Evolutionary conservation across 140 eudicot species (phyloP).

Genomic region (Ambrosia hybrid): DNA sequence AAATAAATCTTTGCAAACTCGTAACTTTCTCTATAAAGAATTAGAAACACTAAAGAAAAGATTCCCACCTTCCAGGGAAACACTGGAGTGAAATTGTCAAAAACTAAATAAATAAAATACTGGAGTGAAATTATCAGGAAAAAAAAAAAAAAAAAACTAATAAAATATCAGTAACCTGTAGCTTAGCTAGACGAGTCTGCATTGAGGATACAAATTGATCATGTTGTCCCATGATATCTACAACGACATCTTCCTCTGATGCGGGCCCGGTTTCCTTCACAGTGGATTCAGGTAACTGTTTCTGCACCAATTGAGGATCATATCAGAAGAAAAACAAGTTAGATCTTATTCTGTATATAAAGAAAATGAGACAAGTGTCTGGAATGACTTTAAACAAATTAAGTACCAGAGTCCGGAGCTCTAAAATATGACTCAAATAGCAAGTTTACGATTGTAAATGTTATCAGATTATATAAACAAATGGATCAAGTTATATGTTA

Average conservation of each 20-base stretch:
- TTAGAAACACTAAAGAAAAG: too few species aligned
- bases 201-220: slow-evolving; percentile 70
- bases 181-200: slow-evolving; percentile 82
- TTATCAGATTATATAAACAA: too few species aligned
- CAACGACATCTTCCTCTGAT: slow-evolving; percentile 58
- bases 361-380: slow-evolving; percentile 10
- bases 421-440: background rate
- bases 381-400: background rate
- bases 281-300: slow-evolving; percentile 37
- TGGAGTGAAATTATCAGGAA: too few species aligned
- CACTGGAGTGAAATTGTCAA: too few species aligned
- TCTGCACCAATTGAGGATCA: slow-evolving; percentile 30
- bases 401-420: background rate
- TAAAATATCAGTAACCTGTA: slow-evolving; percentile 51
- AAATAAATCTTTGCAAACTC: too few species aligned
- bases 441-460: background rate
- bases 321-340: slow-evolving; percentile 8
- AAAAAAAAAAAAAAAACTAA: background rate
- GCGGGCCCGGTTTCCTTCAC: slow-evolving; percentile 52
- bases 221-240: slow-evolving; percentile 72
- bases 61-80: too few species aligned
- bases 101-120: too few species aligned
- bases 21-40: too few species aligned
- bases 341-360: slow-evolving; percentile 8
- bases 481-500: too few species aligned